Evolutionary conservation across 2,329 filamentous ascomycete species (phyloP).

Genomic region (Ophiostoma triangulosporum): DNA sequence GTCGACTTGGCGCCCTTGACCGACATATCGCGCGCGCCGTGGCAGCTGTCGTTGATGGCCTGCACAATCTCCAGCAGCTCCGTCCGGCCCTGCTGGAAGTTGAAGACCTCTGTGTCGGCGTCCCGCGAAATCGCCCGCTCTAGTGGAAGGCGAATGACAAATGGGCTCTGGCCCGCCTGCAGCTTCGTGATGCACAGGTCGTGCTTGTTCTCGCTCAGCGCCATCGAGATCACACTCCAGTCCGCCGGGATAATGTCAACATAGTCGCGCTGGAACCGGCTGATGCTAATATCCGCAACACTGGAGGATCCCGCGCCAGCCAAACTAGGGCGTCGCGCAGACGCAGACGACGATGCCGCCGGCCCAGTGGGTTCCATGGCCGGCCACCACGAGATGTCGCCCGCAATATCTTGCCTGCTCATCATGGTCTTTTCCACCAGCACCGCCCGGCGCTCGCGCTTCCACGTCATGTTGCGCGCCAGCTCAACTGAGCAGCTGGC

Average conservation of each 20-base stretch:
- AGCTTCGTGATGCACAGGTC: slow-evolving; percentile 87
- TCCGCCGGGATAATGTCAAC: slow-evolving; percentile 69
- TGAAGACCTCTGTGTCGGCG: slow-evolving; percentile 54
- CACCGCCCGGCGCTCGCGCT: slow-evolving; percentile 46
- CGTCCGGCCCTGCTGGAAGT: slow-evolving; percentile 63
- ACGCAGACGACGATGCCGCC: not conserved
- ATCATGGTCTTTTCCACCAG: slow-evolving; percentile 30
- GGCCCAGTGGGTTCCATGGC: slow-evolving; percentile 18
- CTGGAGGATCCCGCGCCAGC: slow-evolving; percentile 15
- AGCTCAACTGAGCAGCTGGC: slow-evolving; percentile 54
- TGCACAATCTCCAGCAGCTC: slow-evolving; percentile 76
- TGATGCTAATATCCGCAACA: slow-evolving; percentile 28
- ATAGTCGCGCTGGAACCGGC: slow-evolving; percentile 63
- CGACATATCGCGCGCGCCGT: slow-evolving; percentile 55
- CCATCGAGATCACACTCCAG: slow-evolving; percentile 81
- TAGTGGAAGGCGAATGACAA: slow-evolving; percentile 76
- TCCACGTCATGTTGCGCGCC: slow-evolving; percentile 55
- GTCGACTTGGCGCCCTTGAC: slow-evolving; percentile 61
- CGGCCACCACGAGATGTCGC: slow-evolving; percentile 11
- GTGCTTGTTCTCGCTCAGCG: slow-evolving; percentile 65
- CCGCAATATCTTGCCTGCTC: slow-evolving; percentile 19
- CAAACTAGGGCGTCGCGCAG: slow-evolving; percentile 27
- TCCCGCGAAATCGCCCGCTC: slow-evolving; percentile 71
- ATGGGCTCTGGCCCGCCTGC: slow-evolving; percentile 59
- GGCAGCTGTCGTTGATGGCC: slow-evolving; percentile 71